Conservation (phyloP, 371 early-diverging fungal genomes). For the Mortierella sp. region DNA sequence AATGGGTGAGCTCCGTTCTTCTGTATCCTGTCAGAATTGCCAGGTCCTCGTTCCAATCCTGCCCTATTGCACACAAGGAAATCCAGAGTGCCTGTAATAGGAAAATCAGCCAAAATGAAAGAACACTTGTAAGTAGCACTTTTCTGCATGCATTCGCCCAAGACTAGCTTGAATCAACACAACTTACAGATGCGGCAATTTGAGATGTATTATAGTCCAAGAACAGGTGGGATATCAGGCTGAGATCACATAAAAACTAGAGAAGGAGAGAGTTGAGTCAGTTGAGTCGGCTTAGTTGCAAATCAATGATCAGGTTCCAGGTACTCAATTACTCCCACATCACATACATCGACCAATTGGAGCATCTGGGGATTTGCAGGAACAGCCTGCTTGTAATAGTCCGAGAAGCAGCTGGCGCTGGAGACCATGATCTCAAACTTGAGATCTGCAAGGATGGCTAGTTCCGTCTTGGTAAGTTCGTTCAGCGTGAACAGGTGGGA, state of each 20-base stretch:
- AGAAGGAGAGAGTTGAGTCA: too few species aligned
- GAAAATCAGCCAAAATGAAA: too few species aligned
- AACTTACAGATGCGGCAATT: conserved; percentile 39
- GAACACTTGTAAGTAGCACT: too few species aligned
- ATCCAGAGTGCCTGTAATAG: conserved; percentile 32
- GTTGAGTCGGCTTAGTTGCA: too few species aligned
- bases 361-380: conserved; percentile 1
- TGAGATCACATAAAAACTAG: conserved; percentile 45
- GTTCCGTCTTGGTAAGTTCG: conserved; percentile 31
- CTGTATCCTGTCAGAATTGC: conserved; percentile 38
- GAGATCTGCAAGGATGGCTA: conserved; percentile 25
- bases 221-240: conserved; percentile 30
- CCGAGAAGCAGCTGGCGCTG: conserved; percentile 34
- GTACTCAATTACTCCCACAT: neutral
- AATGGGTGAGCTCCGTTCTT: conserved; percentile 23
- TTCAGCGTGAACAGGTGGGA: conserved; percentile 18
- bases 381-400: conserved; percentile 38
- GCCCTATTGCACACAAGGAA: conserved; percentile 20
- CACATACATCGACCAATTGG: conserved; percentile 32
- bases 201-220: conserved; percentile 30
- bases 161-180: neutral
- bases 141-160: too few species aligned
- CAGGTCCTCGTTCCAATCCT: conserved; percentile 39
- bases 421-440: conserved; percentile 47
- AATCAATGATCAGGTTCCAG: neutral